These are phyloP conservation scores for Platismatia glauca DNA, from an alignment of 495 filamentous ascomycete genomes.

Conservation along the genomic window DNA sequence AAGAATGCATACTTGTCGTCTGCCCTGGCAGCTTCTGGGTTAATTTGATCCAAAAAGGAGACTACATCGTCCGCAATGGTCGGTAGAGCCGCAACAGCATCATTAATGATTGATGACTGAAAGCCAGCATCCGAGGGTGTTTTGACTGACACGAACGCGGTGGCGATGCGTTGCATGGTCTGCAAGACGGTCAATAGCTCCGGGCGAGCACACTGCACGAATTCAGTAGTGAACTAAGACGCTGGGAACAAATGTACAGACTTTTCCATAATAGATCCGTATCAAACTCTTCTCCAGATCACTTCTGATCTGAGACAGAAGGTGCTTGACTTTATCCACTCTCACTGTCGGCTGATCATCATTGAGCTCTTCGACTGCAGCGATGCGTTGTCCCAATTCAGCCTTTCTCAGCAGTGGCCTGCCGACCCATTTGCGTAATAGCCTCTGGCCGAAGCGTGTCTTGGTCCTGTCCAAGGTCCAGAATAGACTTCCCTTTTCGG, in stretches of 20 bases:
- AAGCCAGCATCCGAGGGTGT: constrained; percentile 63
- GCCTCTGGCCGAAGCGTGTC: constrained; percentile 79
- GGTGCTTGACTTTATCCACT: constrained; percentile 60
- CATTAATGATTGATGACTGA: constrained; percentile 56
- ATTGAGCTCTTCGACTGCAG: constrained; percentile 84
- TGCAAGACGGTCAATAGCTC: constrained; percentile 82
- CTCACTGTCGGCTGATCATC: constrained; percentile 51
- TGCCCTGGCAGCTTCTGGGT: constrained; percentile 67
- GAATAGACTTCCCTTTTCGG: constrained; percentile 79
- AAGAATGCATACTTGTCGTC: constrained; percentile 96
- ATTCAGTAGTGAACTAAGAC: background rate
- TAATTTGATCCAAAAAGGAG: constrained; percentile 74
- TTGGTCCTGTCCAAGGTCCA: constrained; percentile 92
- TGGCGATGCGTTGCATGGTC: constrained; percentile 70
- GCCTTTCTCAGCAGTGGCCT: constrained; percentile 74
- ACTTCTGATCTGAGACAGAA: constrained; percentile 62
- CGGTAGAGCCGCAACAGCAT: constrained; percentile 68
- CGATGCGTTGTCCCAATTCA: constrained; percentile 71
- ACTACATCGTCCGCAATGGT: constrained; percentile 62
- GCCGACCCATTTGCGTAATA: constrained; percentile 93
- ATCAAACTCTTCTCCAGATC: constrained; percentile 91
- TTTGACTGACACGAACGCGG: constrained; percentile 60
- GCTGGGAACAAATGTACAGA: background rate
- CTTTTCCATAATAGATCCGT: constrained; percentile 89
- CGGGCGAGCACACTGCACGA: constrained; percentile 59